Base-by-base conservation (phyloP, 352 stramenopile genomes). In the Pythium rhizo-oryzae region DNA sequence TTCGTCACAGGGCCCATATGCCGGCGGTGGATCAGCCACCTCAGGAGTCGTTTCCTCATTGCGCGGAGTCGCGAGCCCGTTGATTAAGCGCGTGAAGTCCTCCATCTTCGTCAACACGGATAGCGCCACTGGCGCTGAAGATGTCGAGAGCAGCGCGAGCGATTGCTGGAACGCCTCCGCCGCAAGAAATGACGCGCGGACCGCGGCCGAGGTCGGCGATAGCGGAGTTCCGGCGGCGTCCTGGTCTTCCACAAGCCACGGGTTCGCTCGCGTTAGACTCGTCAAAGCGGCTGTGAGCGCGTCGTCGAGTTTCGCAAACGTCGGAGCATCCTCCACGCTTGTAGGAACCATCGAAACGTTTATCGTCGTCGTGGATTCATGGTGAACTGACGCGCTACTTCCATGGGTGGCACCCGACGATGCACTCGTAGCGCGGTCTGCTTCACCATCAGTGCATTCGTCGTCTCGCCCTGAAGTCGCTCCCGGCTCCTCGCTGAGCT, bases 101-200 rank as follows among this genome's bases (percentile, higher is more conserved):
- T 72, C 53, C 21, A 65, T 67, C 24, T 72, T 72, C 15, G 13
- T 1, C 35, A 55, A 15, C 0, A 65, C 18, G 9, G 53, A 60
- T 2, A 24, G 30, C 8, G 41, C 18, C 8, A 44, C 35, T 0
- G 21, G 8, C 16, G 37, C 46, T 57, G 25, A n/a, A 3, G 56
- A 55, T 1, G 49, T 41, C 44, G 62, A 33, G 44, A 72, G 35
- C 21, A 65, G 19, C 13, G n/a, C 15, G 0, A 72, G 46, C 18
- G 59, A 66, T 35, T 72, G 66, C 46, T 61, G 54, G 28, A 68
- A 72, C 2, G 66, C 28, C 35, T 72, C 66, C 0, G 66, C 66
- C 6, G 59, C 66, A 30, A 72, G 46, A 59, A 68, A 72, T 6
- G 59, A 44, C 24, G 66, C 66, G 18, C 66, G 51, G 21, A 58